Evolutionary conservation across 768 basidiomycete species (phyloP), one percentile per base, ranked within the genome.

Genomic region (Boletus reticuloceps): DNA sequence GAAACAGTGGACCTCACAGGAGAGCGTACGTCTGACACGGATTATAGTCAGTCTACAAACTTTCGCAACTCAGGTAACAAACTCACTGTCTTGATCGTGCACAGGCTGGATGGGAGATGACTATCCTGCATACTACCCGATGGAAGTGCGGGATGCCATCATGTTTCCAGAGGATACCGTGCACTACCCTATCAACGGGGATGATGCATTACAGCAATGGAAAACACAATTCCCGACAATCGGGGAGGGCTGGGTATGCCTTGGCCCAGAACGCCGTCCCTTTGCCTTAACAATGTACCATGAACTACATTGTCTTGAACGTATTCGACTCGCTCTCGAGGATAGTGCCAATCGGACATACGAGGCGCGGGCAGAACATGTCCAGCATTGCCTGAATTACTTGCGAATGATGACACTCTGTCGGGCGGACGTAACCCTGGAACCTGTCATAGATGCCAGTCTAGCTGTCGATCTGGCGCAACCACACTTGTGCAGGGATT

Each of bases 301-400:
- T 48, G 63, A 75, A 55, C 55, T 75, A 10, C 72, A 76, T 45
- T 77, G 75, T 55, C 58, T 77, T 16, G 68, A 68, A 40, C 59
- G 60, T 17, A 59, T 74, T 41, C 63, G 68, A 46, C 19, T 41
- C 20, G 67, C 69, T 32, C 59, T 69, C 14, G 54, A 51, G n/a
- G 58, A 58, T 14, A 8, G 46, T 6, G 49, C 55, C 39, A 59
- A 62, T 37, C 51, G 53, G 31, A 61, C 59, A 8, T 50, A 58
- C 25, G 61, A 67, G 20, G 55, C 50, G 8, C 61, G 54, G 25
- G 55, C 56, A 0, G 63, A 53, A 9, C 72, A 70, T 25, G 59
- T 68, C n/a, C 64, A 71, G 2, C 81, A 81, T 58, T 82, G 80
- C 60, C 64, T 78, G 50, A 79, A 79, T 48, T 81, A 80, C 61